Evolutionary conservation across 139 green algal genomes (phyloP).

Genomic region (Micractinium sp.): DNA sequence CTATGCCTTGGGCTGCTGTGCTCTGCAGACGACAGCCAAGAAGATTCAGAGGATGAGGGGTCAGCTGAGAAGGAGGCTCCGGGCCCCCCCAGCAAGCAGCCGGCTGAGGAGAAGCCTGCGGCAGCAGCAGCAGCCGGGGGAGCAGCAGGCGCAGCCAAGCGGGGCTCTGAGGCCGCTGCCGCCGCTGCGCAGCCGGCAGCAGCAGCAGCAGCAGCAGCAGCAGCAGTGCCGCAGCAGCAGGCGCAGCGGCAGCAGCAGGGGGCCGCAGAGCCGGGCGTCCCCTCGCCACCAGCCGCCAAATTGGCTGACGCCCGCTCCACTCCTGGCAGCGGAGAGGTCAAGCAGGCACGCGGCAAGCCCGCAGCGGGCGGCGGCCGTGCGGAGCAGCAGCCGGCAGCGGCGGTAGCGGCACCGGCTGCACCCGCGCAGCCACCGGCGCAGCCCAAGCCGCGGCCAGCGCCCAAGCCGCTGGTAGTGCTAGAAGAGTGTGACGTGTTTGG

Average conservation of each 20-base stretch:
- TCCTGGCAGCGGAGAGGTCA: not conserved
- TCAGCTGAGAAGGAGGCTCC: not conserved
- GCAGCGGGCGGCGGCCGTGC: not conserved
- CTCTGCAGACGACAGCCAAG: not conserved
- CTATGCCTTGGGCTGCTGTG: no score
- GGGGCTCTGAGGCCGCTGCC: not conserved
- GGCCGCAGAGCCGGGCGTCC: not conserved
- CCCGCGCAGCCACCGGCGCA: not conserved
- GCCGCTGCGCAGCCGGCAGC: not conserved
- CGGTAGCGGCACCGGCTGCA: not conserved
- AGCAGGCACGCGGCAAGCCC: not conserved
- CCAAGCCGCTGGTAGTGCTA: not conserved
- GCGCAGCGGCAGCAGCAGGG: not conserved
- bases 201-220: not conserved
- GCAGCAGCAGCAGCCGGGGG: not conserved
- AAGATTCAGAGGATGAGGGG: not conserved
- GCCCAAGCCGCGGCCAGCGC: conserved; percentile 1
- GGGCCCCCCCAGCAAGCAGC: not conserved
- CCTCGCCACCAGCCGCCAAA: not conserved
- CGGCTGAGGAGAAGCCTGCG: not conserved
- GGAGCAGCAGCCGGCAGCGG: not conserved
- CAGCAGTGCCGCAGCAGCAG: not conserved
- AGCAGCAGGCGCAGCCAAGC: not conserved
- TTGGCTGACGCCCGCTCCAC: not conserved
- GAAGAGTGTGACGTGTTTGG: conserved; percentile 36